phyloP scores from a whole-genome alignment of 225 moss, liverwort and hornwort species.

The Climacium dendroides region DNA sequence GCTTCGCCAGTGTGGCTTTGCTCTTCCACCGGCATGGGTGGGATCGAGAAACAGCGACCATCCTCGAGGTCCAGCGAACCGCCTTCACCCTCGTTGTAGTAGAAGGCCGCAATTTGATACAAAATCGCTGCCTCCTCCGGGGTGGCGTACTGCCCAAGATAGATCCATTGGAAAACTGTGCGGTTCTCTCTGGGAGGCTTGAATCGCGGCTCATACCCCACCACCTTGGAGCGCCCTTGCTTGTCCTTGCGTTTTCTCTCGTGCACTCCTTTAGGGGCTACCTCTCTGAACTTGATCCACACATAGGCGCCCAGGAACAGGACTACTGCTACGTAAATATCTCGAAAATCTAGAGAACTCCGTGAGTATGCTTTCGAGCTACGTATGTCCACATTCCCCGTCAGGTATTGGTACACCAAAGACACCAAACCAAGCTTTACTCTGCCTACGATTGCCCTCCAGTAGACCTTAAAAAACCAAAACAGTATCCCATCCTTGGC shows the following conservation, averaged over 20 bases:
- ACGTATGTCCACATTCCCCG: neutral
- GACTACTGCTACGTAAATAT: neutral
- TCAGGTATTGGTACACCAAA: neutral
- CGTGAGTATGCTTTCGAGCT: neutral
- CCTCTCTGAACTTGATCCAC: neutral
- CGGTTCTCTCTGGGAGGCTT: neutral
- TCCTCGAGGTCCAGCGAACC: neutral
- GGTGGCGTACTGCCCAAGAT: neutral
- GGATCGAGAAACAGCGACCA: neutral
- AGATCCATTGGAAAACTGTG: neutral
- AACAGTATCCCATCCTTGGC: accelerated
- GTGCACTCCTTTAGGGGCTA: neutral
- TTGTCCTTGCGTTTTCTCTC: accelerated
- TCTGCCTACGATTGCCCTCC: neutral
- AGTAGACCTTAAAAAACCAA: neutral
- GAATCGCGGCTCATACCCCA: neutral
- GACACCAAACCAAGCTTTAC: neutral
- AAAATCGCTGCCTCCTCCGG: neutral
- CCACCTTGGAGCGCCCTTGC: neutral
- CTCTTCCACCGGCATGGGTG: neutral
- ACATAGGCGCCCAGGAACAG: neutral
- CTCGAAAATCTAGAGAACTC: neutral
- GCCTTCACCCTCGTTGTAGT: neutral
- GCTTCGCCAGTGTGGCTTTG: neutral
- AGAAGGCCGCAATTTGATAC: neutral